A percentile compares a stretch with the other conserved stretches of the same genome.
Evolutionary conservation across 148 eudicot species (phyloP).

Genomic region (Diospyros lotus): DNA sequence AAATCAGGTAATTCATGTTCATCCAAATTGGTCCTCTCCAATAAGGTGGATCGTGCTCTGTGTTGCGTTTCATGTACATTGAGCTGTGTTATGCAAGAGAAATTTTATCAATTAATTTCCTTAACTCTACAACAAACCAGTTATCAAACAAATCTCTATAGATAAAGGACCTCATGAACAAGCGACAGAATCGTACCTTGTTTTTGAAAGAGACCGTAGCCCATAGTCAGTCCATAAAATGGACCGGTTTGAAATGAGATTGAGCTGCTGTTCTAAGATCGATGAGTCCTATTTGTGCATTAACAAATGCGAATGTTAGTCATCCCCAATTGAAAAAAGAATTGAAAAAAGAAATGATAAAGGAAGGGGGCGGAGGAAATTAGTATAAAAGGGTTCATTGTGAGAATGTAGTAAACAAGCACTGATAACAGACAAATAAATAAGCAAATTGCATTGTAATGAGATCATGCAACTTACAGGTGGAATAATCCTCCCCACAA

Average conservation of each 20-base stretch:
- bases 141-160: not conserved
- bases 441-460: not conserved
- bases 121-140: slow-evolving; percentile 1
- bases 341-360: not conserved
- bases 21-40: slow-evolving; percentile 99
- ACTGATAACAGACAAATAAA: not conserved
- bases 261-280: slow-evolving; percentile 83
- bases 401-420: not conserved
- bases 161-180: not conserved
- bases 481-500: slow-evolving; percentile 78
- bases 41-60: slow-evolving; percentile 95
- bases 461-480: slow-evolving; percentile 55
- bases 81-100: slow-evolving; percentile 46
- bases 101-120: not conserved
- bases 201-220: slow-evolving; percentile 78
- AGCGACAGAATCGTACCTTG: slow-evolving; percentile 47
- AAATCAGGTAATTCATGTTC: slow-evolving; percentile 91
- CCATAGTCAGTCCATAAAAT: slow-evolving; percentile 78
- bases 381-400: not conserved
- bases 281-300: slow-evolving; percentile 52
- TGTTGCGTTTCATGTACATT: slow-evolving; percentile 86
- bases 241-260: slow-evolving; percentile 78
- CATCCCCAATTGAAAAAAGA: not conserved
- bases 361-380: not conserved
- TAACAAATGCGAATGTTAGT: not conserved